Conservation (phyloP, 306 rosid species). For the Vicia faba region DNA sequence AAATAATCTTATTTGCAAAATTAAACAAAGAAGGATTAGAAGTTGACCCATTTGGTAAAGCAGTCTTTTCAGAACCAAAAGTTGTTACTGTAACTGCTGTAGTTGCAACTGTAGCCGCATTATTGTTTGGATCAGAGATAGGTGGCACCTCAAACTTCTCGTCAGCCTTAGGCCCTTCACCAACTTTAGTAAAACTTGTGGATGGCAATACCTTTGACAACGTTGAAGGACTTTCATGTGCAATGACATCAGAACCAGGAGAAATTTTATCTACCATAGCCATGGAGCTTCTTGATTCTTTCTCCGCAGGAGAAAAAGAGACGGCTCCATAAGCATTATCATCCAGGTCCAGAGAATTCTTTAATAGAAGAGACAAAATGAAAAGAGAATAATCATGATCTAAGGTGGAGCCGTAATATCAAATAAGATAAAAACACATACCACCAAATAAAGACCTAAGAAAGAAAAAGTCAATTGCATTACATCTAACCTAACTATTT, state of each 20-base stretch:
- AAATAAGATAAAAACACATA: not conserved
- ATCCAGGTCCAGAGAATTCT: slow-evolving; percentile 80
- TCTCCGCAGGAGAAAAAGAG: slow-evolving; percentile 46
- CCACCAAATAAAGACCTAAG: slow-evolving; percentile 18
- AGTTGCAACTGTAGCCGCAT: slow-evolving; percentile 30
- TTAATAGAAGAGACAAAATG: slow-evolving; percentile 6
- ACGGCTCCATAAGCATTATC: slow-evolving; percentile 54
- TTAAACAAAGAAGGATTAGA: slow-evolving; percentile 37
- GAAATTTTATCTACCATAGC: slow-evolving; percentile 39
- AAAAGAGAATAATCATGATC: slow-evolving; percentile 23
- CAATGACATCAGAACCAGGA: slow-evolving; percentile 37
- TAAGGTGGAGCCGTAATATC: not conserved
- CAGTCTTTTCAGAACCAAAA: slow-evolving; percentile 44
- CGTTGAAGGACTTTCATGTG: slow-evolving; percentile 41
- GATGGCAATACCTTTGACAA: slow-evolving; percentile 40
- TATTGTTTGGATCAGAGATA: slow-evolving; percentile 35
- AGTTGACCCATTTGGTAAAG: slow-evolving; percentile 42
- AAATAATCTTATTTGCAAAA: slow-evolving; percentile 36
- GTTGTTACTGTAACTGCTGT: slow-evolving; percentile 35
- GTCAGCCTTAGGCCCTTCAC: slow-evolving; percentile 42
- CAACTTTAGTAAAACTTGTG: slow-evolving; percentile 32
- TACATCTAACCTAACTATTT: not conserved
- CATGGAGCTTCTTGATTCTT: slow-evolving; percentile 39
- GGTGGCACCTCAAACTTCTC: slow-evolving; percentile 42
- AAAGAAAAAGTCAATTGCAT: slow-evolving; percentile 1